These are phyloP conservation scores for Chaetoscypha palmicola DNA, from an alignment of 2,329 filamentous ascomycete species.

Conservation along the genomic window DNA sequence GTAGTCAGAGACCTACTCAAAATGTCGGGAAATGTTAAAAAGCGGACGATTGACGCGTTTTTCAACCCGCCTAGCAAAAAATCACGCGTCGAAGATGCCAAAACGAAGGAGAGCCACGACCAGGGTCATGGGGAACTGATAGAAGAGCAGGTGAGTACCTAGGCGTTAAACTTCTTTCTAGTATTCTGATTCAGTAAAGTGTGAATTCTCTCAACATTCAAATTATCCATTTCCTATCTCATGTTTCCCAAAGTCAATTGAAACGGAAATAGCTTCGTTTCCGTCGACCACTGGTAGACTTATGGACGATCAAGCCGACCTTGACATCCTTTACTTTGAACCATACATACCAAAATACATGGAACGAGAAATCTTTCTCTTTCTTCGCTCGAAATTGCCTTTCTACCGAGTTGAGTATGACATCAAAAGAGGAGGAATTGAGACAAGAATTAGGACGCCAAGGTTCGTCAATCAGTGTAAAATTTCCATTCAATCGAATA, in stretches of 20 bases:
- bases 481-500: too few relatives aligned
- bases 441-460: constrained; percentile 53
- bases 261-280: constrained; percentile 35
- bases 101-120: not conserved
- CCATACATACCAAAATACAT: constrained; percentile 58
- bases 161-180: not conserved
- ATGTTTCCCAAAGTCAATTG: constrained; percentile 35
- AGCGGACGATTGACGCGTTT: constrained; percentile 63
- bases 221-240: constrained; percentile 47
- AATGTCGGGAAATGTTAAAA: constrained; percentile 35
- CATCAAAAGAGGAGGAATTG: constrained; percentile 57
- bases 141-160: constrained; percentile 8
- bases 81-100: constrained; percentile 21
- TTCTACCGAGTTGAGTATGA: constrained; percentile 72
- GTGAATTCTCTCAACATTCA: constrained; percentile 33
- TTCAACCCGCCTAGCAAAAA: constrained; percentile 48
- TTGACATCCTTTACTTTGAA: constrained; percentile 70
- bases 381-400: constrained; percentile 62
- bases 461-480: constrained; percentile 30
- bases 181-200: not conserved
- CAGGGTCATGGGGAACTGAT: not conserved
- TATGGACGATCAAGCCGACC: constrained; percentile 61
- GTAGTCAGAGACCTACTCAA: too few relatives aligned
- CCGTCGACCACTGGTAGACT: constrained; percentile 46
- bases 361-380: constrained; percentile 57